Evolutionary conservation across 2,329 filamentous ascomycete genomes (phyloP).

Genomic region (Dactylellina leptospora): DNA sequence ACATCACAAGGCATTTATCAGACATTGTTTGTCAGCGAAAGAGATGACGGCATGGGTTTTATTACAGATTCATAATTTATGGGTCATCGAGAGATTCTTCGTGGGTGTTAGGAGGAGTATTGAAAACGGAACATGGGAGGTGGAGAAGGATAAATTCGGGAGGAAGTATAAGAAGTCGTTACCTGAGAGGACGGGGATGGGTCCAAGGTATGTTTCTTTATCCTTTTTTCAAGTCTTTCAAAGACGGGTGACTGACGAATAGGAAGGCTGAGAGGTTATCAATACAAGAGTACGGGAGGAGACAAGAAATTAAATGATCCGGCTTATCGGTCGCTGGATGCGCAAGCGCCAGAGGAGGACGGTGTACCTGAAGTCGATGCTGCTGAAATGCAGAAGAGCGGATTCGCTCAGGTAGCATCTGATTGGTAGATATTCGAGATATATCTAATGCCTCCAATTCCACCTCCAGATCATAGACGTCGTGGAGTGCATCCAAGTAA

Average conservation of each 20-base stretch:
- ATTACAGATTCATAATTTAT: constrained; percentile 90
- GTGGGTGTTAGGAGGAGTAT: constrained; percentile 73
- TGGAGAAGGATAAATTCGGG: constrained; percentile 70
- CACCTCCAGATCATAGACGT: too few relatives aligned
- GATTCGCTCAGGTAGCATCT: constrained; percentile 65
- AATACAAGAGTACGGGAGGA: constrained; percentile 75
- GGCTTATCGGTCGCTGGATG: constrained; percentile 71
- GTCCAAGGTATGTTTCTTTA: constrained; percentile 69
- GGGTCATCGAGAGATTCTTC: constrained; percentile 78
- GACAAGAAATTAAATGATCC: constrained; percentile 74
- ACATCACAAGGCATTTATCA: constrained; percentile 86
- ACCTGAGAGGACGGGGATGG: constrained; percentile 76
- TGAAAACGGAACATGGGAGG: constrained; percentile 65
- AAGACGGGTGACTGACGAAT: constrained; percentile 10
- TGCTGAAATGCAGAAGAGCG: constrained; percentile 66
- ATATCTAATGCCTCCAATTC: too few relatives aligned
- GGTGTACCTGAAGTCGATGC: constrained; percentile 60
- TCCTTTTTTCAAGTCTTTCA: not conserved
- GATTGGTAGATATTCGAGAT: too few relatives aligned
- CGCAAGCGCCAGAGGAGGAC: constrained; percentile 57
- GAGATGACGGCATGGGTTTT: constrained; percentile 98
- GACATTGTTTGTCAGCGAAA: constrained; percentile 85
- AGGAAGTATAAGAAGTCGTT: constrained; percentile 74
- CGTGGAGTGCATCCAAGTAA: not conserved
- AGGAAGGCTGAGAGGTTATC: constrained; percentile 75